These are phyloP conservation scores for Sporobolomyces roseus DNA, from an alignment of 768 basidiomycete species.

Conservation along the genomic window DNA sequence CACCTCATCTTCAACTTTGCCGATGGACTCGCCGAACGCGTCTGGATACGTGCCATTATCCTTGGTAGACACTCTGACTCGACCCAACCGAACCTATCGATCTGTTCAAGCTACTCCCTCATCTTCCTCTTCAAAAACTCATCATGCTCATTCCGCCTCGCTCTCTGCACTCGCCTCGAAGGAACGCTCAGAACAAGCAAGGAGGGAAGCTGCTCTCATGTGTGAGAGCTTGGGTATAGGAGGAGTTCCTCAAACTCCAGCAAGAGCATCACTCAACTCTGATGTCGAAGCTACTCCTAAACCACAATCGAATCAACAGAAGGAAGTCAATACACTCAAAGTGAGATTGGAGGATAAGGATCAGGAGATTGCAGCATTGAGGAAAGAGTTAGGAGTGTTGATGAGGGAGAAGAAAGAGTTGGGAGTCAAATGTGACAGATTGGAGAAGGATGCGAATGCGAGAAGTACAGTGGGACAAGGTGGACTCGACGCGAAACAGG, in stretches of 20 bases:
- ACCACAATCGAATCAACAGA: neutral
- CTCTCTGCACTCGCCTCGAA: neutral
- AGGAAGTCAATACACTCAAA: neutral
- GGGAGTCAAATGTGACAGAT: neutral
- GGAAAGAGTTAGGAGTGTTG: neutral
- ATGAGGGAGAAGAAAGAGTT: conserved; percentile 25
- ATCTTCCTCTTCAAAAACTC: neutral
- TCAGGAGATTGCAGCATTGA: conserved; percentile 5
- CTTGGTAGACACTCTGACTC: conserved; percentile 14
- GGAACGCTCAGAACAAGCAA: conserved; percentile 15
- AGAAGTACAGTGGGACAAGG: neutral
- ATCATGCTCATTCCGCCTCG: neutral
- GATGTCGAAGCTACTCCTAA: conserved; percentile 7
- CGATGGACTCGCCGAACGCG: conserved; percentile 25
- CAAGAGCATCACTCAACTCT: neutral
- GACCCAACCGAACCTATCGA: conserved; percentile 14
- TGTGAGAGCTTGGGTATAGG: neutral
- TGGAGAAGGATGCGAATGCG: neutral
- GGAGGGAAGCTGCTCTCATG: conserved; percentile 18
- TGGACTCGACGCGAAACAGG: conserved; percentile 30
- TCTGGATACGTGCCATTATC: conserved; percentile 21
- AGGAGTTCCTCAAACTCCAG: neutral
- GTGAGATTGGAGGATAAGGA: conserved; percentile 9
- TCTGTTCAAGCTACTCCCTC: neutral
- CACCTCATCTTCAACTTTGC: neutral